Percentiles rank a stretch among this genome's conserved stretches.
These are phyloP conservation scores for Candida arabinofermentans DNA, from an alignment of 805 yeast genomes.

Conservation along the genomic window DNA sequence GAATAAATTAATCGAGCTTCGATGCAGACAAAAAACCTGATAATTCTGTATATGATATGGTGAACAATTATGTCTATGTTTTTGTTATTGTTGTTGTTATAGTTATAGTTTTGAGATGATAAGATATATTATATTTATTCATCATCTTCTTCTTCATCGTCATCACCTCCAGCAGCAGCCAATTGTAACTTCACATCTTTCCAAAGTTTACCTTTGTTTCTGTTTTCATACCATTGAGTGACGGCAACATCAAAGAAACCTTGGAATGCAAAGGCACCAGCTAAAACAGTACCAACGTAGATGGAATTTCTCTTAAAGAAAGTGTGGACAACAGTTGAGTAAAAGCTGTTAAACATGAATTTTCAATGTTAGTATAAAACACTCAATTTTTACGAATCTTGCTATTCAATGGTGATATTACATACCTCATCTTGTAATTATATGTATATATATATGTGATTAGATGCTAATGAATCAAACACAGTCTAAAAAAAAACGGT, in stretches of 20 bases:
- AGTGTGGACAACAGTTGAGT: slow-evolving; percentile 54
- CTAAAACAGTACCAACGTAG: slow-evolving; percentile 78
- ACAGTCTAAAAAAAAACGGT: no score
- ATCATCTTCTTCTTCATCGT: slow-evolving; percentile 54
- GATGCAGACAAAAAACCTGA: no score
- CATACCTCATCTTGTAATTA: slow-evolving; percentile 3
- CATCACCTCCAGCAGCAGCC: slow-evolving; percentile 53
- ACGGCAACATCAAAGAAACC: slow-evolving; percentile 65
- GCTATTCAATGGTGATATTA: background rate
- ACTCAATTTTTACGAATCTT: no score
- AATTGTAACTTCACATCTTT: slow-evolving; percentile 63
- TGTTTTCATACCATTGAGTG: slow-evolving; percentile 68
- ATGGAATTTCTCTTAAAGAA: slow-evolving; percentile 88
- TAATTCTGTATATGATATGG: no score
- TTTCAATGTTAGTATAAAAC: background rate
- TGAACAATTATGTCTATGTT: no score
- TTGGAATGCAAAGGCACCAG: slow-evolving; percentile 84
- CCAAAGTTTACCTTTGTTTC: slow-evolving; percentile 86
- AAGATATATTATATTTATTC: slow-evolving; percentile 33
- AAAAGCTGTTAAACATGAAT: slow-evolving; percentile 11
- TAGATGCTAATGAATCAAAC: background rate
- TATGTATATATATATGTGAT: background rate
- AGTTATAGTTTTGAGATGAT: no score
- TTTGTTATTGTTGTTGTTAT: no score
- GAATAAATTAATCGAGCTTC: no score